Percentiles rank a stretch among this genome's conserved stretches.
Evolutionary conservation across 805 yeast genomes (phyloP).

Genomic region (Cyberlindnera samutprakarnensis): DNA sequence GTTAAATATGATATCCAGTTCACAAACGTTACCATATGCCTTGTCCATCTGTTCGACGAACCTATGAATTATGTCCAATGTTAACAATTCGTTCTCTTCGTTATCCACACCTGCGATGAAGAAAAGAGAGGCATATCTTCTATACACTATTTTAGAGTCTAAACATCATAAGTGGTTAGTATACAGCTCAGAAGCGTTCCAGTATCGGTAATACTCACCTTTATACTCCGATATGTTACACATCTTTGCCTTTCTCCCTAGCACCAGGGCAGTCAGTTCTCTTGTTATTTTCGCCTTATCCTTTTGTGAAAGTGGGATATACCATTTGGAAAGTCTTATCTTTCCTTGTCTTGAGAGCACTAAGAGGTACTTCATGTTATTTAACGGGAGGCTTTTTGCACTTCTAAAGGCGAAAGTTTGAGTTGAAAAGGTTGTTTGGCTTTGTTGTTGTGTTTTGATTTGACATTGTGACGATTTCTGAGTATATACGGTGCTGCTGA

Average conservation of each 20-base stretch:
- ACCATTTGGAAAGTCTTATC: slow-evolving; percentile 92
- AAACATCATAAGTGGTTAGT: not conserved
- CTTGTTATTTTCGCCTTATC: slow-evolving; percentile 78
- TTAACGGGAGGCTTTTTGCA: no score
- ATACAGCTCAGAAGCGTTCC: not conserved
- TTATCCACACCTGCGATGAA: slow-evolving; percentile 82
- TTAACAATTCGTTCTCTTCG: slow-evolving; percentile 78
- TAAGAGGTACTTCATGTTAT: slow-evolving; percentile 58
- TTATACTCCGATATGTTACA: slow-evolving; percentile 34
- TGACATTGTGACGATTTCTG: no score
- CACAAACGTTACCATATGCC: slow-evolving; percentile 93
- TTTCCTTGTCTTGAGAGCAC: slow-evolving; percentile 92
- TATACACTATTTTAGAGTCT: slow-evolving; percentile 77
- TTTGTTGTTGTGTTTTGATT: no score
- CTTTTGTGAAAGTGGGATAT: slow-evolving; percentile 70
- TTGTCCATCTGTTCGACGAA: slow-evolving; percentile 97
- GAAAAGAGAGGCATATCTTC: slow-evolving; percentile 89
- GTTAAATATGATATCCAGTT: slow-evolving; percentile 92
- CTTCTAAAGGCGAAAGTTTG: no score
- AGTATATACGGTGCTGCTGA: not conserved
- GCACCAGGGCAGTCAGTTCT: slow-evolving; percentile 79
- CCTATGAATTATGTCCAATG: slow-evolving; percentile 82
- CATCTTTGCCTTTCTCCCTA: slow-evolving; percentile 87
- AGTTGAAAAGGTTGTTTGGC: no score
- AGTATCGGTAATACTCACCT: slow-evolving; percentile 1